These are phyloP conservation scores for Maudiozyma pseudohumilis DNA, from an alignment of 805 yeast genomes.

Conservation along the genomic window DNA sequence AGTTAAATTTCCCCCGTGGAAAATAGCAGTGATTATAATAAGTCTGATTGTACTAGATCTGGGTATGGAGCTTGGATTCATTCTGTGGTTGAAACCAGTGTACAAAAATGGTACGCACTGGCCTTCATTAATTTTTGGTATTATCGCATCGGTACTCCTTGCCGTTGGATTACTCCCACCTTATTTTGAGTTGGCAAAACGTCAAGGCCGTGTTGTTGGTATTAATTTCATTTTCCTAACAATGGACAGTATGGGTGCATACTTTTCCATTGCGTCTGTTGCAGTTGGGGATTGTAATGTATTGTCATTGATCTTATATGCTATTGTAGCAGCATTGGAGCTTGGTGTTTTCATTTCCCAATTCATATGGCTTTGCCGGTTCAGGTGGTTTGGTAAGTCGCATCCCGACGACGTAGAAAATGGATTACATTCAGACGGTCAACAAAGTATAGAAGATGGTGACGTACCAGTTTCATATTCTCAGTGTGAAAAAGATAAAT, in stretches of 20 bases:
- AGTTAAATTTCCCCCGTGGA: conserved; percentile 28
- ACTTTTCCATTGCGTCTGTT: conserved; percentile 59
- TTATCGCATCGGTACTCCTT: conserved; percentile 64
- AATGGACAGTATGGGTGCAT: conserved; percentile 75
- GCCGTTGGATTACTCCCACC: conserved; percentile 83
- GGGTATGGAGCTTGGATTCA: conserved; percentile 61
- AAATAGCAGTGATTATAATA: conserved; percentile 30
- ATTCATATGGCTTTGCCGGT: conserved; percentile 52
- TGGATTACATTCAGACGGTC: neutral
- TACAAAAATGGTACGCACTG: conserved; percentile 45
- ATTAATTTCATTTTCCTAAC: conserved; percentile 71
- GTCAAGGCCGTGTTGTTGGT: conserved; percentile 80
- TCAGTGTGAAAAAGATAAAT: too few relatives aligned
- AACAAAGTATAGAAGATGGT: neutral
- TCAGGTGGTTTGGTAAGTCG: conserved; percentile 21
- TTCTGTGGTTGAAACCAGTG: conserved; percentile 55
- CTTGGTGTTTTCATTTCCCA: conserved; percentile 69
- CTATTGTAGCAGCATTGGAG: conserved; percentile 64
- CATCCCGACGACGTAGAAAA: neutral
- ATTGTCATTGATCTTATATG: conserved; percentile 72
- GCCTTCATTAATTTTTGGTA: conserved; percentile 77
- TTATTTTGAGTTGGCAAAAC: conserved; percentile 69
- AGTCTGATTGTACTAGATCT: conserved; percentile 37
- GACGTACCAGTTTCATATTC: too few relatives aligned
- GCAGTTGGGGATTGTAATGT: conserved; percentile 56